Evolutionary conservation across 1,284 basidiomycete genomes (phyloP), one percentile per base, ranked within the genome.

Genomic region (Sporisorium graminicola): DNA sequence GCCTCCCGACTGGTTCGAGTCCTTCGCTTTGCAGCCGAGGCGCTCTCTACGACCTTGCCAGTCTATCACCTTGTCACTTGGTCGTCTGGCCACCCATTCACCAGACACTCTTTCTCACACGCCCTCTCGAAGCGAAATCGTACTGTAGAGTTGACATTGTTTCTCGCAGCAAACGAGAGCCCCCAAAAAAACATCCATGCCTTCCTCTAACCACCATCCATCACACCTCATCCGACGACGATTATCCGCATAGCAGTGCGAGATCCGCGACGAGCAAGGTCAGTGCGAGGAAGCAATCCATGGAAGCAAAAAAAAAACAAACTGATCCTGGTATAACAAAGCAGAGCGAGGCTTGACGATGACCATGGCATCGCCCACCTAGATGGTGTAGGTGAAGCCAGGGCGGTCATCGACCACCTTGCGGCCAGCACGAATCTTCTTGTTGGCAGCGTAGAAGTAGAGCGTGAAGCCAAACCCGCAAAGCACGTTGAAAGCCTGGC

Each of bases 311-410:
- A 9, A 31, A 31, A 29, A 47, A 31, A 27, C 9, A 27, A 47
- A 47, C 22, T 29, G 31, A n/a, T 20, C 29, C 26, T 33, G 49
- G 49, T 50, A 50, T 50, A 20, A n/a, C 49, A 31, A 33, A 31
- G 49, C 49, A 50, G 9, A 50, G 49, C 49, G 27, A 50, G 27
- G 14, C 9, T 18, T 16, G 16, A 9, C n/a, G 9, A 50, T 18
- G 13, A 27, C 26, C 44, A 6, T 18, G 16, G 16, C 24, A 16
- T 8, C 44, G 12, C 7, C 31, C 42, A 14, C 18, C 72, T 61
- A 78, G 74, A 78, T 76, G 58, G 74, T 76, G 77, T 78, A 78
- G 40, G 70, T 73, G 74, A 78, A 78, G 18, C 77, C 77, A 42
- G 69, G 73, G 20, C 69, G 74, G 60, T 69, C 71, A 27, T 78